These are phyloP conservation scores for Hypoxylon lienhwacheense DNA, from an alignment of 495 filamentous ascomycete genomes.

Conservation along the genomic window DNA sequence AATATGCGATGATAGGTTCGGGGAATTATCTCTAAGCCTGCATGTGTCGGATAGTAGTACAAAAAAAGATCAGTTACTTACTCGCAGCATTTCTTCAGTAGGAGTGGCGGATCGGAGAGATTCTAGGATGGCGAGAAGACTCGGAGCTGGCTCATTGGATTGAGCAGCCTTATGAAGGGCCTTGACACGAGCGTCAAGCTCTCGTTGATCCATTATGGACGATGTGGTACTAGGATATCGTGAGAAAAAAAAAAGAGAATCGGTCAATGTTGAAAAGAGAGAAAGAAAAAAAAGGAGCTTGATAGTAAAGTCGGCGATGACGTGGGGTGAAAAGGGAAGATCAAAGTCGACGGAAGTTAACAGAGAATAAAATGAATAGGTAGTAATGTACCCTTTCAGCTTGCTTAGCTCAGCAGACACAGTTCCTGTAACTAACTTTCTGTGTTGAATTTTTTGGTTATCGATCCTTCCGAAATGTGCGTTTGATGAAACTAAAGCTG, in stretches of 20 bases:
- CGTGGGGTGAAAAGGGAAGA: no score
- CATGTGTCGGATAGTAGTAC: not conserved
- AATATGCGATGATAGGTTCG: no score
- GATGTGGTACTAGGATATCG: not conserved
- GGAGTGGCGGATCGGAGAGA: constrained; percentile 75
- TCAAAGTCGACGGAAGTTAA: no score
- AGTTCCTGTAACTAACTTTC: no score
- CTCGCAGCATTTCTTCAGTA: constrained; percentile 83
- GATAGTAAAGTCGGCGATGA: not conserved
- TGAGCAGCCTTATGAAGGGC: constrained; percentile 75
- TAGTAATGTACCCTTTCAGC: no score
- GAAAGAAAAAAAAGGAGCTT: no score
- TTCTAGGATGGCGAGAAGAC: constrained; percentile 69
- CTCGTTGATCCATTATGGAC: constrained; percentile 72
- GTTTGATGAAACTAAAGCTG: constrained; percentile 17
- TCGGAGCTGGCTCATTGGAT: constrained; percentile 64
- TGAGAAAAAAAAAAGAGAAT: not conserved
- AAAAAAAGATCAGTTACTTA: constrained; percentile 42
- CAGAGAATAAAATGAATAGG: no score
- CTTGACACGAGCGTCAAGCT: constrained; percentile 71
- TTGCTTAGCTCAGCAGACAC: no score
- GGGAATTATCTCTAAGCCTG: not conserved
- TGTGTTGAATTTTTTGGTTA: no score
- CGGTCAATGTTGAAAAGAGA: not conserved
- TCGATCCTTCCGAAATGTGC: constrained; percentile 5